Base-by-base conservation (phyloP, 352 stramenopile genomes). In the Pythium rhizo-oryzae region DNA sequence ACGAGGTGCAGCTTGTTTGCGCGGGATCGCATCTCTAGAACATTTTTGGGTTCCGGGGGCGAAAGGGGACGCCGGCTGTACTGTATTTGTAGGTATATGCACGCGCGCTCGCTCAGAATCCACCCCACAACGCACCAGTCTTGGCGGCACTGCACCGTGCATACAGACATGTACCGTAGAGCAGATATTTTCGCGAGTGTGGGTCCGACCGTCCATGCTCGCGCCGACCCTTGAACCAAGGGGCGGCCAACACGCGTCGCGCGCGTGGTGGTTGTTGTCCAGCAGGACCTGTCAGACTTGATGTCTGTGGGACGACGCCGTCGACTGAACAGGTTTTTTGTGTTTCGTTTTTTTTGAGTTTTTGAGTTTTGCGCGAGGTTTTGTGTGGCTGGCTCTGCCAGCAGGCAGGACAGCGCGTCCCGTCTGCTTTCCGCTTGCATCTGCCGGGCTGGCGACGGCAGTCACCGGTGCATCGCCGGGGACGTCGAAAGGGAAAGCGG, bases 381-480 rank as follows among this genome's bases (percentile, higher is more conserved):
- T 58, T 65, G 59, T 41, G n/a, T 67, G 60, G 50, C 60, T 65
- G 59, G 56, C 58, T 51, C 15, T 19, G 21, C 41, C n/a, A 12
- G 41, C 41, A 47, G 41, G 41, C 41, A 47, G 41, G 41, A 47
- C 41, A 47, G n/a, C n/a, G 41, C 25, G 18, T 12, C 50, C 44
- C 53, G 41, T 69, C 62, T 69, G 62, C 50, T 54, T 59, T 51
- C 51, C 39, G 16, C 37, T 37, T 53, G 46, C 60, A 59, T 43
- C 59, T 65, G 59, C 59, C 37, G 24, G 47, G 21, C 59, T 65
- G 59, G 59, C 23, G 47, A 37, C 21, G 23, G 30, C 52, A 63
- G 62, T 64, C 62, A 71, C 30, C 25, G 57, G 41, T 63, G 51
- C 64, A 70, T 61, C 56, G 64, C 41, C 65, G 54, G 59, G 59